phyloP scores from a whole-genome alignment of 2,329 filamentous ascomycete species.

The Cercospora sp. region DNA sequence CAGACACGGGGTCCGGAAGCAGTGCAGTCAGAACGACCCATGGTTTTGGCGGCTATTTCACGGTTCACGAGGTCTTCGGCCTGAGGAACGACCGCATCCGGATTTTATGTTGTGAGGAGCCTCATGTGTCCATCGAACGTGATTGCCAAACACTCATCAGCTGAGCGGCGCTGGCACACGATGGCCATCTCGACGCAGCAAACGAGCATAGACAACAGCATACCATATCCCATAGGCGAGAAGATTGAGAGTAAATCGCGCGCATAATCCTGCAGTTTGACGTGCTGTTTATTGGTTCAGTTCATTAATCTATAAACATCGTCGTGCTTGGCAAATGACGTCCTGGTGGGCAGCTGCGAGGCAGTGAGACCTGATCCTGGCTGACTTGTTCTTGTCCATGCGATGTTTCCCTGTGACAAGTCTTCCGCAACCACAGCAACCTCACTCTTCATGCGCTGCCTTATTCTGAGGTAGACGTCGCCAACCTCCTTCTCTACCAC shows the following conservation, averaged over 20 bases:
- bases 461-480: not conserved
- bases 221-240: not conserved
- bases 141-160: not conserved
- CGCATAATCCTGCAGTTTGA: not conserved
- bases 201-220: not conserved
- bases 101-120: not conserved
- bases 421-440: not conserved
- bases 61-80: not conserved
- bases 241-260: not conserved
- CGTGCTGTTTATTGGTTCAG: not conserved
- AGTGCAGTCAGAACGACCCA: not conserved
- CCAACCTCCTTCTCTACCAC: not conserved
- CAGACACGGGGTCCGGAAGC: not conserved
- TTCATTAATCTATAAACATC: not conserved
- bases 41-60: not conserved
- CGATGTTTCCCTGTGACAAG: conserved; percentile 2
- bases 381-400: not conserved
- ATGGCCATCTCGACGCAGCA: not conserved
- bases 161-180: not conserved
- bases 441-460: not conserved
- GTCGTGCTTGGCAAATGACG: conserved; percentile 4
- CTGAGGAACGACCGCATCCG: conserved; percentile 10
- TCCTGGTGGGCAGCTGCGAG: conserved; percentile 4
- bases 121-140: not conserved
- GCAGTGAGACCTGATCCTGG: conserved; percentile 1